A percentile compares a stretch with the other conserved stretches of the same genome.
Evolutionary conservation across 192 early-diverging fungal species (phyloP).

Genomic region (Entophlyctis helioformis): DNA sequence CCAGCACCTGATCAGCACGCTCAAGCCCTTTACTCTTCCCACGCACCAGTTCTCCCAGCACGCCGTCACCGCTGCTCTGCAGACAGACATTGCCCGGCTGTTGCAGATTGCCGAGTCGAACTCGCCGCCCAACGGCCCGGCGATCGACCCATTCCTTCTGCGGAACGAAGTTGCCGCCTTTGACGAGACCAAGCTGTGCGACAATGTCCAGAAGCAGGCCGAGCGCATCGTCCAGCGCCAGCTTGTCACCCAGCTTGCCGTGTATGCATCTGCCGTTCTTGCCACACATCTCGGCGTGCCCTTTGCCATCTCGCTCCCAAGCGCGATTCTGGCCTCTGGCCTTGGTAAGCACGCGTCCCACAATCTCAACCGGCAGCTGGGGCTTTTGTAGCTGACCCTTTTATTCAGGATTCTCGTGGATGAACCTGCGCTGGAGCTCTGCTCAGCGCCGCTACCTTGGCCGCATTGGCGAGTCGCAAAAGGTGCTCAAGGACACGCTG

Average conservation of each 20-base stretch:
- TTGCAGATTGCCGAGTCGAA: constrained; percentile 15
- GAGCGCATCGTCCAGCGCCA: constrained; percentile 15
- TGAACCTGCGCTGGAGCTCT: constrained; percentile 14
- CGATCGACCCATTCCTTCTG: constrained; percentile 19
- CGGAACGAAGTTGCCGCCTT: constrained; percentile 20
- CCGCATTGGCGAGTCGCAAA: constrained; percentile 14
- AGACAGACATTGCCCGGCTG: constrained; percentile 12
- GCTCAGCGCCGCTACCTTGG: constrained; percentile 15
- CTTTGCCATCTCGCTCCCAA: constrained; percentile 18
- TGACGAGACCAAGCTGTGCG: constrained; percentile 15
- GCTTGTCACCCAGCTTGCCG: constrained; percentile 13
- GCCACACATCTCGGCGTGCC: constrained; percentile 23
- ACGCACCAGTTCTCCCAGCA: constrained; percentile 7
- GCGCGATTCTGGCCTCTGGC: constrained; percentile 7
- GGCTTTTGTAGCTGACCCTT: background rate
- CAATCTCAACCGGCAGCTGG: too few species aligned
- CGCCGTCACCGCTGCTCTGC: constrained; percentile 7
- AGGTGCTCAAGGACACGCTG: constrained; percentile 17
- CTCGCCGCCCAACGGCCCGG: background rate
- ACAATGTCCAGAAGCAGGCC: constrained; percentile 16
- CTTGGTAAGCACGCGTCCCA: constrained; percentile 2
- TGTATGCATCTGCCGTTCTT: constrained; percentile 12
- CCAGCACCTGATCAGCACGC: constrained; percentile 12
- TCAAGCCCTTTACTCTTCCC: constrained; percentile 1
- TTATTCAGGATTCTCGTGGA: constrained; percentile 14